Evolutionary conservation across 805 yeast species (phyloP), one percentile per base, ranked within the genome.

Genomic region (Yarrowia divulgata): DNA sequence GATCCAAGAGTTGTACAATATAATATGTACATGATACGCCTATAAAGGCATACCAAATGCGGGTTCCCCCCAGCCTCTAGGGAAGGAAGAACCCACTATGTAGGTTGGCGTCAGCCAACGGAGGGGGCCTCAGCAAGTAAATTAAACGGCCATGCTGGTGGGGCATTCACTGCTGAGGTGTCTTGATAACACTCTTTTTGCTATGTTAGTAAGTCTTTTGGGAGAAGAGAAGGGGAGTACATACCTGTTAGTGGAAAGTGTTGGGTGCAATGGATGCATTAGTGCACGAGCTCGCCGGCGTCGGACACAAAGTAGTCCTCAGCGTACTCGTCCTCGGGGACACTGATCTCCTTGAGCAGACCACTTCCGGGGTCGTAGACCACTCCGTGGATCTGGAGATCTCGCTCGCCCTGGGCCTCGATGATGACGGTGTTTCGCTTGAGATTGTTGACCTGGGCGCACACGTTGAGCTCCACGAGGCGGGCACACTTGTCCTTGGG

Each of bases 361-460:
- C 97, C 98, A 16, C 90, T 84, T 43, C 85, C 87, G 32, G 92
- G 97, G 76, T 93, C 92, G 80, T 92, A 93, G 64, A 93, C 84
- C 75, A 93, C 78, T 0, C 97, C 97, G 83, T 90, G 87, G 52
- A 93, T 88, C 76, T 90, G 89, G 45, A 93, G 82, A 14, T 87
- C 85, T 12, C 89, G 86, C 70, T 81, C 82, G 58, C 83, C 82
- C 68, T 87, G 78, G 32, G 95, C 96, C 68, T 84, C 83, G 69
- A 86, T 83, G 35, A 92, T 94, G 62, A 88, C 85, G 52, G 89
- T 88, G 75, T 88, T 89, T 37, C 80, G 78, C 70, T 80, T 78
- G 66, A 93, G 82, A 60, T 88, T 87, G 71, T 86, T 84, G 19
- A 90, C 90, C 72, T 94, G 95, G 71, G 84, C 84, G 68, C 87